These are phyloP conservation scores for Fusarium sp. DNA, from an alignment of 2,329 filamentous ascomycete species.

Conservation along the genomic window DNA sequence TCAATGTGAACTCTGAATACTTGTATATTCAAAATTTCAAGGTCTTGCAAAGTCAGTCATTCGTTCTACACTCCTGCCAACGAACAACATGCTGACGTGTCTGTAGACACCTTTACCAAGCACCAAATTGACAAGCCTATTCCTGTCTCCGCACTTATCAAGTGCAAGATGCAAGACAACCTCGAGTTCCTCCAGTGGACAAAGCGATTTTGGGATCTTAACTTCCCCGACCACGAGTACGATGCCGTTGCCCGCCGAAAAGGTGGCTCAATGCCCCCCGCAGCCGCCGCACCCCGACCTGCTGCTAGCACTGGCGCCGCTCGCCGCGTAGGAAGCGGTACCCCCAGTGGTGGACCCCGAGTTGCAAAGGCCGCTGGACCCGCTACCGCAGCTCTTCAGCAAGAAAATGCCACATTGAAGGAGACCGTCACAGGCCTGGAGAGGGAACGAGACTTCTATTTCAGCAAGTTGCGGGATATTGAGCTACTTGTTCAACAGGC, in stretches of 20 bases:
- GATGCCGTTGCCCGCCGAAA: constrained; percentile 88
- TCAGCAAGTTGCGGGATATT: constrained; percentile 97
- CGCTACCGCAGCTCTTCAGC: constrained; percentile 75
- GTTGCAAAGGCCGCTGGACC: constrained; percentile 60
- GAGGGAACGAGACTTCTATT: constrained; percentile 98
- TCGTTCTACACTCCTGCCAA: neutral
- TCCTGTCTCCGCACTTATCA: constrained; percentile 86
- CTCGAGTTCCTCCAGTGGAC: constrained; percentile 98
- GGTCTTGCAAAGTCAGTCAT: constrained; percentile 83
- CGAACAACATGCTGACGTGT: constrained; percentile 5
- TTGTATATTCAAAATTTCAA: constrained; percentile 99
- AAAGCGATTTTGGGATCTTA: constrained; percentile 97
- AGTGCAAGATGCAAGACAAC: constrained; percentile 99
- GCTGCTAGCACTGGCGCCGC: constrained; percentile 60
- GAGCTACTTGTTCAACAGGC: constrained; percentile 93
- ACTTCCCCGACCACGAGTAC: constrained; percentile 97
- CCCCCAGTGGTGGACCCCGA: constrained; percentile 65
- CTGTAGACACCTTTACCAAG: constrained; percentile 78
- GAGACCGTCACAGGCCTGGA: constrained; percentile 95
- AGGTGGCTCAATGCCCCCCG: constrained; percentile 69
- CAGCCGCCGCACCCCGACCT: constrained; percentile 57
- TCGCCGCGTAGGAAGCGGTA: constrained; percentile 64
- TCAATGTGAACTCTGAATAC: constrained; percentile 97
- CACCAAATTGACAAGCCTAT: constrained; percentile 90
- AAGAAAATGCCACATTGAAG: constrained; percentile 89